A percentile compares a stretch with the other conserved stretches of the same genome.
Conservation (phyloP, 1,284 basidiomycete genomes). For the Microbotryomycetes sp. region DNA sequence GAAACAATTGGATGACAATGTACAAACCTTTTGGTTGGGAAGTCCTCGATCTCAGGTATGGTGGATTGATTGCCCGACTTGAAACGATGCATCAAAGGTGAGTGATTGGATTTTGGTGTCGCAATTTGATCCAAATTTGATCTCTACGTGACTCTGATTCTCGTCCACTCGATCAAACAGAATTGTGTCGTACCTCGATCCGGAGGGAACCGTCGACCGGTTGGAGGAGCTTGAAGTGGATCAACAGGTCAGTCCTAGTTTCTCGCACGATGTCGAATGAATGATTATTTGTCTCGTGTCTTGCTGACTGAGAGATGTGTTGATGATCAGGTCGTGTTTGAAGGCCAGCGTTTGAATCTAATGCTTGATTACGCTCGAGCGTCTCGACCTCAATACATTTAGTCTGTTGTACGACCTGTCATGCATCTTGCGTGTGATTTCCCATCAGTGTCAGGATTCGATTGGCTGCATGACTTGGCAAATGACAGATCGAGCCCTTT, state of each 20-base stretch:
- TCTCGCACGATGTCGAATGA: not conserved
- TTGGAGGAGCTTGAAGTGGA: conserved; percentile 35
- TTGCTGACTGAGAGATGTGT: not conserved
- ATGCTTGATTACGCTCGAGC: conserved; percentile 31
- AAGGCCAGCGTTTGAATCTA: conserved; percentile 1
- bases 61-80: conserved; percentile 40
- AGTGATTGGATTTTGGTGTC: not conserved
- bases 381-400: conserved; percentile 25
- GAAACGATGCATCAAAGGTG: conserved; percentile 41
- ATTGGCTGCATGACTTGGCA: too few relatives aligned
- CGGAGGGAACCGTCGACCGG: conserved; percentile 7
- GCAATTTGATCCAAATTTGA: not conserved
- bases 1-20: conserved; percentile 23
- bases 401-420: too few relatives aligned
- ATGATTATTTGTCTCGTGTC: not conserved
- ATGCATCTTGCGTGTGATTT: too few relatives aligned
- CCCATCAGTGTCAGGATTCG: too few relatives aligned
- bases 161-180: not conserved
- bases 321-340: conserved; percentile 1
- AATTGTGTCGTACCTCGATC: conserved; percentile 26
- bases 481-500: too few relatives aligned
- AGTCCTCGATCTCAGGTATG: conserved; percentile 43
- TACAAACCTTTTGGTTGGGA: conserved; percentile 42
- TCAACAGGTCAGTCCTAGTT: conserved; percentile 12
- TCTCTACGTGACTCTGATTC: not conserved